Percentiles rank a stretch among this genome's conserved stretches.
Conservation (phyloP, 2,329 filamentous ascomycete genomes). For the Cyclaneusma minus region DNA sequence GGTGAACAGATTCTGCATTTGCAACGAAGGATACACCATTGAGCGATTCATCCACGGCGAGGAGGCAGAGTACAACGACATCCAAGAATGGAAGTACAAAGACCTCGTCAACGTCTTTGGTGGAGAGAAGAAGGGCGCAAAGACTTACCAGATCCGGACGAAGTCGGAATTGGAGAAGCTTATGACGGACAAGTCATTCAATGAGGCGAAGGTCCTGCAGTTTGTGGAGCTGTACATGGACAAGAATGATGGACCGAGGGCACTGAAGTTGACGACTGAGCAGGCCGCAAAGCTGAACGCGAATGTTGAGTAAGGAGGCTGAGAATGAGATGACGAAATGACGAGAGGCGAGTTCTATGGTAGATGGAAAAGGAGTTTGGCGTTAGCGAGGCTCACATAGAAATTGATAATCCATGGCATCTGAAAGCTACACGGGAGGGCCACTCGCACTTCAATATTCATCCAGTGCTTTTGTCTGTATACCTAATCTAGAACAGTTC, state of each 20-base stretch:
- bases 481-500: too few species aligned
- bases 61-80: conserved; percentile 68
- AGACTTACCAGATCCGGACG: conserved; percentile 53
- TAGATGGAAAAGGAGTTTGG: too few species aligned
- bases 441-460: too few species aligned
- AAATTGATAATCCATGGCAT: too few species aligned
- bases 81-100: conserved; percentile 59
- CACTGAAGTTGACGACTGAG: conserved; percentile 54
- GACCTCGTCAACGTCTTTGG: conserved; percentile 55
- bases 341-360: too few species aligned
- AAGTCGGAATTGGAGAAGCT: conserved; percentile 52
- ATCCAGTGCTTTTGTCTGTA: too few species aligned
- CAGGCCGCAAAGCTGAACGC: conserved; percentile 55
- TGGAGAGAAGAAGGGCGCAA: conserved; percentile 36
- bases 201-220: conserved; percentile 36
- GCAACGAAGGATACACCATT: conserved; percentile 81
- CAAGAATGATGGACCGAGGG: conserved; percentile 59
- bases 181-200: conserved; percentile 49
- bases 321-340: too few species aligned
- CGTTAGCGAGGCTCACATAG: too few species aligned
- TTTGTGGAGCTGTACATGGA: conserved; percentile 76
- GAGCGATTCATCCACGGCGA: conserved; percentile 79
- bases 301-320: conserved; percentile 13
- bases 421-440: too few species aligned
- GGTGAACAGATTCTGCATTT: conserved; percentile 52